Evolutionary conservation across 441 rosid genomes (phyloP), one percentile per base, ranked within the genome.

Genomic region (Rhodomyrtus psidioides): DNA sequence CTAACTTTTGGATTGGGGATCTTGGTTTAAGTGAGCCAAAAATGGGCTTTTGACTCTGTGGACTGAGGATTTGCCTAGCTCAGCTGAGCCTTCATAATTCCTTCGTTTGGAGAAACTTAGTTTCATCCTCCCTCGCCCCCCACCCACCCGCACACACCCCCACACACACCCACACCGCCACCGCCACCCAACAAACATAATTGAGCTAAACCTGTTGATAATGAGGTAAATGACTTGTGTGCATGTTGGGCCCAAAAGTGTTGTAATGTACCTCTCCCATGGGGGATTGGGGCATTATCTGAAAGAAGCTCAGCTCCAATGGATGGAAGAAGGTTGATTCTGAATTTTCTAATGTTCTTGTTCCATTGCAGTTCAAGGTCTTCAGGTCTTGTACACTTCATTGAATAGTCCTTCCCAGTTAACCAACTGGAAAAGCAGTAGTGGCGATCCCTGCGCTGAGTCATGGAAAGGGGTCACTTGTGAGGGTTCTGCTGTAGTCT

Each of bases 401-500:
- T 86, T 97, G 74, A 94, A 95, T 88, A 93, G 93, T 86, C 93
- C 99, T 88, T 89, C 94, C 26, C 94, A 95, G 94, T 92, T 97
- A 49, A 96, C 96, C 82, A 95, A 91, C 90, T 97, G 99, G 99
- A 95, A 93, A 83, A 92, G 84, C 86, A 87, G 83, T 28, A 96
- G 95, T 39, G 96, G 95, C n/a, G 99, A 97, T 94, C 99, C 99
- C n/a, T 97, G 99, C 89, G 91, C 90, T 83, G 98, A 96, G 90
- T 92, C 98, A 84, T 97, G 99, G 99, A 94, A 91, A 92, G 99
- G 99, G 86, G 89, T 97, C 83, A 89, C 91, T 42, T 97, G 99
- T 85, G 93, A 94, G 60, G 98, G 94, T 79, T 95, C 99, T 10
- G 95, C 99, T 81, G 96, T 97, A 82, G 95, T 96, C 85, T 92